Evolutionary conservation across 106 monocot genomes (phyloP).

Genomic region (Dendrobium nobile): DNA sequence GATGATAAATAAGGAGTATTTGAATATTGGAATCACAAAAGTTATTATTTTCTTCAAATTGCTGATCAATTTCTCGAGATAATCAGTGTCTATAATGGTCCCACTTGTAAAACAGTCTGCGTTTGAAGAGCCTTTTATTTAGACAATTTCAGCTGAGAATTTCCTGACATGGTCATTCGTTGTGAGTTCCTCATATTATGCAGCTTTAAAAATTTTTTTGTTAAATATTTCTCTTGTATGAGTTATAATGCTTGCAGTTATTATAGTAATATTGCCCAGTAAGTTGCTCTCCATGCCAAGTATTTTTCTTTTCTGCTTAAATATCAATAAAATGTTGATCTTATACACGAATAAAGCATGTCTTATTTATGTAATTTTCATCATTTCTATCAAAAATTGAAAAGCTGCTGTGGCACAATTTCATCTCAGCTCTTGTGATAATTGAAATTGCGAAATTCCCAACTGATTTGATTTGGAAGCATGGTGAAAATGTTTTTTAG

Average conservation of each 20-base stretch:
- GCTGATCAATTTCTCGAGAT: background rate
- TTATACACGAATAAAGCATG: background rate
- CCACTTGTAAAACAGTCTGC: constrained; percentile 97
- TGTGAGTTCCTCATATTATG: constrained; percentile 28
- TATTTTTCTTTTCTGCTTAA: background rate
- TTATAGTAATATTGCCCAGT: background rate
- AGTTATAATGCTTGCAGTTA: background rate
- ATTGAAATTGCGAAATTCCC: too few species aligned
- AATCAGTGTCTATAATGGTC: constrained; percentile 79
- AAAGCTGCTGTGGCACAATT: background rate
- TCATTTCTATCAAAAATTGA: background rate
- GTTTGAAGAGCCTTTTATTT: constrained; percentile 82
- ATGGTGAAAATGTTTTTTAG: too few species aligned
- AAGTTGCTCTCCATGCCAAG: background rate
- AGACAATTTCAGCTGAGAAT: constrained; percentile 83
- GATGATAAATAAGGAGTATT: background rate
- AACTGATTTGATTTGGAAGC: too few species aligned
- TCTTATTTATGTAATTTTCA: background rate
- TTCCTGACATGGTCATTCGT: constrained; percentile 90
- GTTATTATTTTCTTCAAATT: background rate
- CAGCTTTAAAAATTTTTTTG: background rate
- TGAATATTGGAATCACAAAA: background rate
- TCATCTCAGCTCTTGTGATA: background rate
- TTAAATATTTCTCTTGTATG: background rate
- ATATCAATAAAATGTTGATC: background rate